Evolutionary conservation across 768 basidiomycete species (phyloP).

Genomic region (Galerina sulciceps): DNA sequence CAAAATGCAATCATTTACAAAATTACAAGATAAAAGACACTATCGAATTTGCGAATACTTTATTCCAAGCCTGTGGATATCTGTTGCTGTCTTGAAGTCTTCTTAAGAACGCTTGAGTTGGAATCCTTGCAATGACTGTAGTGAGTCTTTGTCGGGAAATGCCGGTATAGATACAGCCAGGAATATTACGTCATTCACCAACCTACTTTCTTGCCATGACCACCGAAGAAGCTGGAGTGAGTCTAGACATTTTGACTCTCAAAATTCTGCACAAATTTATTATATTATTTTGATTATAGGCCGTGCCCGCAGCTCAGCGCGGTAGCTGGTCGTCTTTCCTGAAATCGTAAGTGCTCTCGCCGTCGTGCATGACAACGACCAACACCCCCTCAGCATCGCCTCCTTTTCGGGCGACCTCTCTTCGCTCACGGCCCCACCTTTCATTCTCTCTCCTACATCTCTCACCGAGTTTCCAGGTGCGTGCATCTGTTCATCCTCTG

Average conservation of each 20-base stretch:
- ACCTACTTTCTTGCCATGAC: constrained; percentile 19
- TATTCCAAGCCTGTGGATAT: too few species aligned
- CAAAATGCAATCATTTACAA: too few species aligned
- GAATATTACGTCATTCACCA: constrained; percentile 14
- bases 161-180: neutral
- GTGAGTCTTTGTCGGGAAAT: neutral
- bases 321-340: constrained; percentile 89
- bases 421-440: constrained; percentile 82
- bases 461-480: constrained; percentile 90
- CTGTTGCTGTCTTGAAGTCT: too few species aligned
- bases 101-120: too few species aligned
- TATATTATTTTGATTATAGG: constrained; percentile 33
- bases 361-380: constrained; percentile 9
- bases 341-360: constrained; percentile 68
- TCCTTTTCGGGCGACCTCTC: constrained; percentile 89
- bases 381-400: constrained; percentile 59
- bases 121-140: too few species aligned
- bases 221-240: constrained; percentile 23
- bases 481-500: constrained; percentile 22
- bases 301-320: constrained; percentile 83
- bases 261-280: neutral
- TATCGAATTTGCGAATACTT: too few species aligned
- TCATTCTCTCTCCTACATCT: constrained; percentile 90
- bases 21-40: too few species aligned
- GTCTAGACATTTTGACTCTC: neutral